Evolutionary conservation across 1,139 yeast species (phyloP).

Genomic region (Candida glucosophila): DNA sequence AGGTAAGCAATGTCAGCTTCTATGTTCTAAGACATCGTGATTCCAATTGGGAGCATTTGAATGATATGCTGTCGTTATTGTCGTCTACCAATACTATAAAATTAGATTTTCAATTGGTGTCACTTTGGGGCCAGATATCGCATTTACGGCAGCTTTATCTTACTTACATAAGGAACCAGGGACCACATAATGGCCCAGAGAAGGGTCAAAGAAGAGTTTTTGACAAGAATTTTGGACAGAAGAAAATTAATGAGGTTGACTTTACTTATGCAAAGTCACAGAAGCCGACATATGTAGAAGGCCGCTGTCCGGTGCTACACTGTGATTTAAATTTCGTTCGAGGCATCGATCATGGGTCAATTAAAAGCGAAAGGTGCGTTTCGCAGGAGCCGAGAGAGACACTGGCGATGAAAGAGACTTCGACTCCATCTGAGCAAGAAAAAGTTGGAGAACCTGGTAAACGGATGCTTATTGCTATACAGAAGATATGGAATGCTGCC

Average conservation of each 20-base stretch:
- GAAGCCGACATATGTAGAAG: neutral
- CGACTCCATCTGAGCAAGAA: slow-evolving; percentile 12
- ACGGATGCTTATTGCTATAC: slow-evolving; percentile 6
- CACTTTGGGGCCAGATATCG: slow-evolving; percentile 34
- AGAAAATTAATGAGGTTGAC: slow-evolving; percentile 15
- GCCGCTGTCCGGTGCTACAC: neutral
- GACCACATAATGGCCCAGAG: slow-evolving; percentile 2
- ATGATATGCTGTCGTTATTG: too few relatives aligned
- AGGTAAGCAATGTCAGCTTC: slow-evolving; percentile 12
- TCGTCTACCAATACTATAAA: slow-evolving; percentile 29
- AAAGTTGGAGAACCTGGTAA: neutral
- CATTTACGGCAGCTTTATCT: slow-evolving; percentile 35
- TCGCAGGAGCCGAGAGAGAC: slow-evolving; percentile 13
- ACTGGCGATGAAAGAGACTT: slow-evolving; percentile 37
- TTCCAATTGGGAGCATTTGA: neutral
- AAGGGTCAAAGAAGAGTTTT: neutral
- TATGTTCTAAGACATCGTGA: slow-evolving; percentile 5
- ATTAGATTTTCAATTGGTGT: slow-evolving; percentile 34
- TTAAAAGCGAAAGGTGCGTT: neutral
- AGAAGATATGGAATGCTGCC: slow-evolving; percentile 21
- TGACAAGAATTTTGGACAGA: neutral
- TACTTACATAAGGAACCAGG: slow-evolving; percentile 23
- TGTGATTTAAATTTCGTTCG: neutral
- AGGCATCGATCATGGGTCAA: neutral
- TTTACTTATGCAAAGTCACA: slow-evolving; percentile 19